Evolutionary conservation across 1,284 basidiomycete species (phyloP), one percentile per base, ranked within the genome.

Genomic region (Cutaneotrichosporon cyanovorans): DNA sequence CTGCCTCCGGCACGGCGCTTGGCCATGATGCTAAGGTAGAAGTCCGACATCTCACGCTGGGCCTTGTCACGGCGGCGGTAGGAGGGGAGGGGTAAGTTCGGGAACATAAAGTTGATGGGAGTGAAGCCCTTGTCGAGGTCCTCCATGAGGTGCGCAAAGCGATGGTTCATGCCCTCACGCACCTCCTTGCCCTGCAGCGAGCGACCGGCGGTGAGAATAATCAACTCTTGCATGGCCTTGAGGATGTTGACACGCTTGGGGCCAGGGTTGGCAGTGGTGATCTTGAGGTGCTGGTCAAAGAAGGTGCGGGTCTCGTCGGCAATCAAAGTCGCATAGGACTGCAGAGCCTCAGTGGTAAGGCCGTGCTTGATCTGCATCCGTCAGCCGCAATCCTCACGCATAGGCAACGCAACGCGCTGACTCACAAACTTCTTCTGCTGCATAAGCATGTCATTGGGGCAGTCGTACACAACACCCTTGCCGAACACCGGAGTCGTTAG

Each of bases 391-490:
- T n/a, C n/a, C n/a, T n/a, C n/a, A n/a, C n/a, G n/a, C n/a, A n/a
- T n/a, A n/a, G n/a, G n/a, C n/a, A 16, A 19, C 9, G 22, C 20
- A 16, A 16, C 35, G 18, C 25, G 11, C 32, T 15, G 7, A 60
- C 66, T 73, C 55, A 76, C 75, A 58, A 98, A 96, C 71, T 86
- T 87, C 78, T 99, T 99, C 73, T 99, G 95, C 68, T 99, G 92
- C 93, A 99, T 98, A 68, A 99, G 83, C 42, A 89, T 77, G 46
- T 91, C 85, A 70, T 98, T 98, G 25, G 95, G 93, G 47, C 90
- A 84, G 65, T 97, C 93, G 71, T 98, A 98, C 5, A 97, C 93
- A 38, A 98, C 95, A 45, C 90, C 91, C 66, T 91, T 91, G 45
- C 95, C 95, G 62, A 99, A 99, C 18, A 92, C 81, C 4, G 89